These are phyloP conservation scores for Leishmania amazonensis DNA, from an alignment of 208 protist species.

Conservation along the genomic window DNA sequence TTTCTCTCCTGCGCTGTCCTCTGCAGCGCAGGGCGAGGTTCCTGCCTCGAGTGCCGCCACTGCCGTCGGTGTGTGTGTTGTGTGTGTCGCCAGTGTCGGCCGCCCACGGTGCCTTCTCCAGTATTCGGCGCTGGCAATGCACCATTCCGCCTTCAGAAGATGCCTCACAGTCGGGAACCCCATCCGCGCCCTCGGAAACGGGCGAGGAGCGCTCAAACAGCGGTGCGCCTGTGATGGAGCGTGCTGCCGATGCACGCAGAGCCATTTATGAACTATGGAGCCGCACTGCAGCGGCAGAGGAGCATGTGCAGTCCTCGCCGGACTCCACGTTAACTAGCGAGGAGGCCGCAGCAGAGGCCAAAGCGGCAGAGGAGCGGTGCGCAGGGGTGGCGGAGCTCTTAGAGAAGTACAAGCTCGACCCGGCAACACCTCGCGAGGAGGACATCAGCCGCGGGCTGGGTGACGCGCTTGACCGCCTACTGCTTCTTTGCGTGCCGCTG, in stretches of 20 bases:
- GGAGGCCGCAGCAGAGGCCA: constrained; percentile 17
- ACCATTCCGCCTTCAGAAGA: not conserved
- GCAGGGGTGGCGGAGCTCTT: constrained; percentile 37
- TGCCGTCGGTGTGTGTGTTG: not conserved
- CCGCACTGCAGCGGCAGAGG: constrained; percentile 12
- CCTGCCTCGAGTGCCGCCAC: not conserved
- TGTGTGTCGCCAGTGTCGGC: not conserved
- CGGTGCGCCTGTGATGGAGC: constrained; percentile 57
- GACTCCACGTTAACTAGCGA: constrained; percentile 3
- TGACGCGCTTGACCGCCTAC: constrained; percentile 83
- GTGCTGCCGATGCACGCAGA: constrained; percentile 59
- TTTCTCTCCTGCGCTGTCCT: constrained; percentile 10
- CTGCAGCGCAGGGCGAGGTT: constrained; percentile 3
- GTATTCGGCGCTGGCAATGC: constrained; percentile 14
- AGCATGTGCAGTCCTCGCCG: constrained; percentile 14
- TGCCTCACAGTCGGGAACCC: not conserved
- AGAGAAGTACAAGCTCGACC: constrained; percentile 58
- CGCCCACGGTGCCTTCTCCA: not conserved
- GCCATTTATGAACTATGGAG: constrained; percentile 81
- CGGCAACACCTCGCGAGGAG: constrained; percentile 62
- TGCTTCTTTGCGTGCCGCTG: constrained; percentile 83
- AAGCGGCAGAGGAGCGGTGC: constrained; percentile 31
- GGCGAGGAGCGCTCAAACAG: not conserved
- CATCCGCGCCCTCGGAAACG: not conserved
- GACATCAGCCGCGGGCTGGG: constrained; percentile 82